Evolutionary conservation across 208 protist genomes (phyloP).

Genomic region (Crithidia thermophila): DNA sequence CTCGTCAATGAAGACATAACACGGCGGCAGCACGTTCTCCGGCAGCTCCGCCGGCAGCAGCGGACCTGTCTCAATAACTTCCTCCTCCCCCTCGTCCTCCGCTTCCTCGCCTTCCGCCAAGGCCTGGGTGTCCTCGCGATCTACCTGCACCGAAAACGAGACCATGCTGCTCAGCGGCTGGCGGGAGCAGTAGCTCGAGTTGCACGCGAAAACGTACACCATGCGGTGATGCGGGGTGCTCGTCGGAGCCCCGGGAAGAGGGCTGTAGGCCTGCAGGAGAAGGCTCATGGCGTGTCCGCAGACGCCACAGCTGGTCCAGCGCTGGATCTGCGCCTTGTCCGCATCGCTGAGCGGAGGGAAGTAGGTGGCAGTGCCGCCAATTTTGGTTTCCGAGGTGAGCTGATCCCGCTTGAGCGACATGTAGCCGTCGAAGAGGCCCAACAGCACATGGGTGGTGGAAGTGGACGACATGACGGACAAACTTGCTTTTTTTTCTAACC

Average conservation of each 20-base stretch:
- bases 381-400: slow-evolving; percentile 77
- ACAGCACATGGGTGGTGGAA: slow-evolving; percentile 29
- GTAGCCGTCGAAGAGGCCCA: slow-evolving; percentile 85
- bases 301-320: slow-evolving; percentile 75
- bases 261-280: slow-evolving; percentile 78
- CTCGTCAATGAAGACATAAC: slow-evolving; percentile 63
- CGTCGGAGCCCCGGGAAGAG: slow-evolving; percentile 39
- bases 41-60: slow-evolving; percentile 49
- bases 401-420: slow-evolving; percentile 50
- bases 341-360: slow-evolving; percentile 47
- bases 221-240: slow-evolving; percentile 63
- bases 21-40: slow-evolving; percentile 58
- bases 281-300: slow-evolving; percentile 75
- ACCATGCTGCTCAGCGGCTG: slow-evolving; percentile 78
- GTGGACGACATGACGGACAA: background rate
- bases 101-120: slow-evolving; percentile 42
- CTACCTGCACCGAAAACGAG: slow-evolving; percentile 70
- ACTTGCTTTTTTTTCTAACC: too few relatives aligned
- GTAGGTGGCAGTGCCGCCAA: slow-evolving; percentile 67
- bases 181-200: slow-evolving; percentile 56
- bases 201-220: slow-evolving; percentile 87
- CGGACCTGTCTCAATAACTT: slow-evolving; percentile 40
- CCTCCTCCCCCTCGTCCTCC: slow-evolving; percentile 47
- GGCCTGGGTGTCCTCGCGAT: slow-evolving; percentile 59
- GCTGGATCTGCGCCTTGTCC: slow-evolving; percentile 33